Evolutionary conservation across 2,329 filamentous ascomycete genomes (phyloP), one percentile per base, ranked within the genome.

Genomic region (Coleophoma eucalyptorum): DNA sequence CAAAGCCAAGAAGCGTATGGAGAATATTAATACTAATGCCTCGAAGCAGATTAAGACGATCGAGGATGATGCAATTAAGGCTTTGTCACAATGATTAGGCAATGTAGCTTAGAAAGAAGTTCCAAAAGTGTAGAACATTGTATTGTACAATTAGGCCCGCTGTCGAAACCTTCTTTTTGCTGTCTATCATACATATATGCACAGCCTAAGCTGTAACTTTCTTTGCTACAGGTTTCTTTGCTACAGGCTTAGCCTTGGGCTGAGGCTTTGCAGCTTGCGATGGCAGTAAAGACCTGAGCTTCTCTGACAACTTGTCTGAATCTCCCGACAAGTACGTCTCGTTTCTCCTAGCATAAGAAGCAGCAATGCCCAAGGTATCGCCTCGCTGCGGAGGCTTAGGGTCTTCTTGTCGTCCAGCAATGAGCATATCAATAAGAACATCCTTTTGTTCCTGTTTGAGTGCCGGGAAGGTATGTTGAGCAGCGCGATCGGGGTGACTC

Each of bases 1-100:
- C 52, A 70, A 66, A 49, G 68, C 64, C 12, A 64, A 66, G 43
- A 70, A 69, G 46, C 63, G 67, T 49, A 63, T 71, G 63, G 68
- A 70, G 54, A 66, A 65, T 49, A 58, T 70, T 38, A 26, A 26
- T 6, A 26, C 26, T 26, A 26, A 26, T 26, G 26, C 26, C 10
- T 26, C 26, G 26, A 26, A 26, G 26, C 26, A 26, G 26, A 26
- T 26, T 8, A 26, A 26, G 26, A 6, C 26, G 26, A 26, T 26
- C 10, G 26, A 26, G 26, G 26, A 26, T 8, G 26, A 26, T 7
- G 26, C 26, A 26, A 8, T 26, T 26, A 26, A 26, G 26, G 26
- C 3, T 26, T 26, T 26, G 26, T 26, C 26, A 26, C 26, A 26
- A 26, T 26, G 26, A 26, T 3, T 5, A 6, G 5, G 26, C 26